phyloP scores from a whole-genome alignment of 192 early-diverging fungal genomes.

The Bifiguratus adelaidae region DNA sequence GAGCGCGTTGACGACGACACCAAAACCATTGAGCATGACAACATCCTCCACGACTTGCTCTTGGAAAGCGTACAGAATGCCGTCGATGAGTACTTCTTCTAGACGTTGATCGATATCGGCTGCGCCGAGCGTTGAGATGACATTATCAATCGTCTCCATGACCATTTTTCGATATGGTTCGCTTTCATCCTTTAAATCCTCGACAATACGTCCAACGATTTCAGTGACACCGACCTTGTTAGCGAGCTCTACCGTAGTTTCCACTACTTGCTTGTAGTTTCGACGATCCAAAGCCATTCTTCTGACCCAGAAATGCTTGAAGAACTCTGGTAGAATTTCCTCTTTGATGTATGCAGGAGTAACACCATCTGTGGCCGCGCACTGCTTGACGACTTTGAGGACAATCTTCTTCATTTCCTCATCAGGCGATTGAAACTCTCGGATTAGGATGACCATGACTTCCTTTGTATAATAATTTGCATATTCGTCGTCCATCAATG shows the following conservation, averaged over 20 bases:
- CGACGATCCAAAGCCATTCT: constrained; percentile 94
- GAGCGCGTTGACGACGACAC: constrained; percentile 85
- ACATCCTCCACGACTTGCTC: constrained; percentile 93
- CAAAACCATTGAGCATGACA: constrained; percentile 92
- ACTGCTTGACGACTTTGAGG: constrained; percentile 94
- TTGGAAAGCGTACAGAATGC: constrained; percentile 96
- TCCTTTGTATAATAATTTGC: constrained; percentile 92
- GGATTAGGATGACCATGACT: constrained; percentile 84
- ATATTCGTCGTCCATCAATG: constrained; percentile 92
- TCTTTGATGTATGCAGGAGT: constrained; percentile 73
- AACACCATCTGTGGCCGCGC: constrained; percentile 88
- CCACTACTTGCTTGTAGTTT: constrained; percentile 87
- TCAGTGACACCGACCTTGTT: constrained; percentile 88
- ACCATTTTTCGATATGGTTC: constrained; percentile 95
- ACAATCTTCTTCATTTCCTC: constrained; percentile 99
- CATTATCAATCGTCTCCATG: constrained; percentile 91
- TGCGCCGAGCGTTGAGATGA: constrained; percentile 65
- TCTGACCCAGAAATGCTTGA: constrained; percentile 95
- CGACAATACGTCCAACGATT: constrained; percentile 77
- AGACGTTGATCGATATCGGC: constrained; percentile 86
- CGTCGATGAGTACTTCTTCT: constrained; percentile 95
- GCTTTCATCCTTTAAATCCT: constrained; percentile 91
- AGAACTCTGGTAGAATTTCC: constrained; percentile 91
- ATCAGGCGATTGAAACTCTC: constrained; percentile 96
- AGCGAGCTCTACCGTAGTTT: constrained; percentile 93